Base-by-base conservation (phyloP, 2,329 filamentous ascomycete genomes). In the Aspergillus costaricaensis region DNA sequence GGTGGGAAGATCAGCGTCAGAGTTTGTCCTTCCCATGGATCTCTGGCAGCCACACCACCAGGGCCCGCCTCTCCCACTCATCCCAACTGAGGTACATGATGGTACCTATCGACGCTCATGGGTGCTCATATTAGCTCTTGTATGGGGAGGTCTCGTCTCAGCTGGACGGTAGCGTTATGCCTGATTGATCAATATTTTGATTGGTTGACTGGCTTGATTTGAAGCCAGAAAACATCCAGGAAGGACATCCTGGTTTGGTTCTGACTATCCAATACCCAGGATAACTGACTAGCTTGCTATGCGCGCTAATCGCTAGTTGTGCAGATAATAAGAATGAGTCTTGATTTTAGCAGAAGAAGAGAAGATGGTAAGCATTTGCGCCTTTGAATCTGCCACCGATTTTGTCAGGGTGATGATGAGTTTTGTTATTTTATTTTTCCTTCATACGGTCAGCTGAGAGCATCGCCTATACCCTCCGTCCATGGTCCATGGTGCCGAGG, bases 1-100 rank as follows among this genome's bases (percentile, higher is more conserved):
- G 32, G 66, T 68, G 65, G 55, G 32, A 66, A 63, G 58, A 74
- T 68, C 67, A 61, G 62, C 70, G 57, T 47, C 56, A 60, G 60
- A 64, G 60, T 63, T 65, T 60, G 60, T 41, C 47, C 52, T 64
- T 64, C 44, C 60, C 65, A 64, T 62, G 62, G 63, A 58, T 55
- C 50, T 57, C 41, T 59, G 59, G 57, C 55, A 64, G 59, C 60
- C 53, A 55, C 52, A 47, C 23, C 56, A 61, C 44, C 55, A 58
- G 51, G 59, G 36, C 50, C 53, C 55, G 50, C 51, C 21, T 27
- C 52, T 44, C 41, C 36, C 30, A 44, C 21, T 47, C 51, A 30
- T 44, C 21, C 43, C 39, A 32, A 14, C 39, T 44, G 10, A 30
- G 25, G 47, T 50, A 50, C 47, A 32, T 32, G 3, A 50, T 50